These are phyloP conservation scores for Colletotrichum lini DNA, from an alignment of 2,329 filamentous ascomycete genomes.

Conservation along the genomic window DNA sequence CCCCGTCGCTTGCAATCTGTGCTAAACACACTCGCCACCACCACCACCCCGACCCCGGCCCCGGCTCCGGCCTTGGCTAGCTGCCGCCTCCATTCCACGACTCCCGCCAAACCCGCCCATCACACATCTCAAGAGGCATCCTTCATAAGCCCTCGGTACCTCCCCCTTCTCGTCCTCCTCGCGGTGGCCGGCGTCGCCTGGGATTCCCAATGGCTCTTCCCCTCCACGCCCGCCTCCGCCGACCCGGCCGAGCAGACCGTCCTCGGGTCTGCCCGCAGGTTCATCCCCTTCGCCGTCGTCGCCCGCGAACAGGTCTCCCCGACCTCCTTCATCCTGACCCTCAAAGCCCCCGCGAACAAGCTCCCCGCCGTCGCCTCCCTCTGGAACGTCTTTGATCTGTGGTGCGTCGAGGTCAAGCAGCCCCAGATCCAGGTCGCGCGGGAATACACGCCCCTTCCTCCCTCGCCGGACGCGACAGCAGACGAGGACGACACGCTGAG, in stretches of 20 bases:
- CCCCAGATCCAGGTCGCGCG: slow-evolving; percentile 93
- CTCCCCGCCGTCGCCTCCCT: slow-evolving; percentile 48
- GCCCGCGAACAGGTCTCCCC: slow-evolving; percentile 74
- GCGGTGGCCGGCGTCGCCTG: slow-evolving; percentile 29
- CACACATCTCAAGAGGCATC: not conserved
- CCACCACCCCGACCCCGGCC: not conserved
- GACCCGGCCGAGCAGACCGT: slow-evolving; percentile 23
- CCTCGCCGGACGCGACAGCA: slow-evolving; percentile 48
- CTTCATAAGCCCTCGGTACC: slow-evolving; percentile 29
- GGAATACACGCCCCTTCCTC: slow-evolving; percentile 90
- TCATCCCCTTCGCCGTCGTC: slow-evolving; percentile 76
- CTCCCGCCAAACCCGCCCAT: not conserved
- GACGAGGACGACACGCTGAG: slow-evolving; percentile 67
- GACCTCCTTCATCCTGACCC: slow-evolving; percentile 77
- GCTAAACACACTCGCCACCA: not conserved
- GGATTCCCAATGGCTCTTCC: slow-evolving; percentile 41
- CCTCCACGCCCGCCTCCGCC: slow-evolving; percentile 16
- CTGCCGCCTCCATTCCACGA: too few relatives aligned
- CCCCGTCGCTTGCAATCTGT: not conserved
- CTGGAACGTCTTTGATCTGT: slow-evolving; percentile 71
- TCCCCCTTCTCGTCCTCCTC: slow-evolving; percentile 34
- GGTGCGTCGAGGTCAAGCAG: slow-evolving; percentile 95
- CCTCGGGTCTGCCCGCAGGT: slow-evolving; percentile 70
- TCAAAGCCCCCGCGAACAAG: slow-evolving; percentile 61
- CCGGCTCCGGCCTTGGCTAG: too few relatives aligned